Percentiles rank a stretch among this genome's conserved stretches.
These are phyloP conservation scores for Aspergillus quadricinctus DNA, from an alignment of 2,329 filamentous ascomycete species.

Conservation along the genomic window DNA sequence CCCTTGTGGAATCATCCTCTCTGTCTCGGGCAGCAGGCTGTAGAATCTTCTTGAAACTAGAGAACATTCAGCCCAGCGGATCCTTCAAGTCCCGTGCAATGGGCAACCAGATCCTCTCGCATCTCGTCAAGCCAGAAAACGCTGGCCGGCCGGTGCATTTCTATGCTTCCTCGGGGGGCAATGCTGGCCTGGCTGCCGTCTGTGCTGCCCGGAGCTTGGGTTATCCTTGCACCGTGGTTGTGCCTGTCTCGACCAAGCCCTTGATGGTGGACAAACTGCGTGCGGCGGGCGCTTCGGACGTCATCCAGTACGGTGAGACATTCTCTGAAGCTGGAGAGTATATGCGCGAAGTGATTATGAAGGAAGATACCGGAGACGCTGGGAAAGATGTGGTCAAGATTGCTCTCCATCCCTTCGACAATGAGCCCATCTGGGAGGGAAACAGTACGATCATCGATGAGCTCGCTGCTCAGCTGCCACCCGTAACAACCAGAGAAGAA, in stretches of 20 bases:
- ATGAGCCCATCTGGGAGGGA: conserved; percentile 44
- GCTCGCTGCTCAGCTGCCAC: conserved; percentile 38
- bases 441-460: conserved; percentile 44
- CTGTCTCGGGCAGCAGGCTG: conserved; percentile 69
- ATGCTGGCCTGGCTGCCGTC: conserved; percentile 78
- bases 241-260: conserved; percentile 61
- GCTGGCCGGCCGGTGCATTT: conserved; percentile 57
- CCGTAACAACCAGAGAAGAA: conserved; percentile 28
- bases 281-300: conserved; percentile 60
- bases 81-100: conserved; percentile 81
- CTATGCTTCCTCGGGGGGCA: conserved; percentile 76
- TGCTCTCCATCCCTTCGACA: conserved; percentile 43
- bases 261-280: conserved; percentile 69
- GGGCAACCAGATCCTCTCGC: conserved; percentile 63
- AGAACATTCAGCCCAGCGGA: conserved; percentile 77
- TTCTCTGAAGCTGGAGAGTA: conserved; percentile 68
- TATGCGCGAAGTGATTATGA: conserved; percentile 52
- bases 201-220: conserved; percentile 63
- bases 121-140: conserved; percentile 40
- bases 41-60: conserved; percentile 79
- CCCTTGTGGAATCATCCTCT: conserved; percentile 61
- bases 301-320: conserved; percentile 63
- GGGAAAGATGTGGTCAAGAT: conserved; percentile 34
- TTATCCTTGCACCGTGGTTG: conserved; percentile 68
- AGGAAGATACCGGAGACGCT: conserved; percentile 19